Percentiles rank a stretch among this genome's conserved stretches.
These are phyloP conservation scores for Colletotrichum chlorophyti DNA, from an alignment of 2,329 filamentous ascomycete species.

Conservation along the genomic window DNA sequence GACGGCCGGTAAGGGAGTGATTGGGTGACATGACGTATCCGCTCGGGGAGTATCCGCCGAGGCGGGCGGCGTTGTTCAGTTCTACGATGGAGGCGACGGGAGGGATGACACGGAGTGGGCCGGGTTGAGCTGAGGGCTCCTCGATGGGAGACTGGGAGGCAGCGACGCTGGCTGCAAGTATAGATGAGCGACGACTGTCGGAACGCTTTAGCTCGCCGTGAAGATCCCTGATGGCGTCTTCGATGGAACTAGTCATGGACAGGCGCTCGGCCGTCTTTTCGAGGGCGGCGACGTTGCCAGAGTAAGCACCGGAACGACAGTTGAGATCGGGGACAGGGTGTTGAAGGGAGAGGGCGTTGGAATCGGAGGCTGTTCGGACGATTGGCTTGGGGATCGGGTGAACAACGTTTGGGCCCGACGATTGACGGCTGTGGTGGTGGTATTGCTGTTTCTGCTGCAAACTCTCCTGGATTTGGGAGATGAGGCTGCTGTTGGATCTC, in stretches of 20 bases:
- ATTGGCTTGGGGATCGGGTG: constrained; percentile 46
- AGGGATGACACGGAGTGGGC: constrained; percentile 52
- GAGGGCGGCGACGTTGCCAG: constrained; percentile 74
- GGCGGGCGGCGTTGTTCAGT: constrained; percentile 69
- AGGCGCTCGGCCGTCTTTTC: constrained; percentile 79
- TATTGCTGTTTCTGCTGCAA: constrained; percentile 24
- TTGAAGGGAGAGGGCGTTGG: constrained; percentile 51
- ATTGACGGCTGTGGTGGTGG: constrained; percentile 9
- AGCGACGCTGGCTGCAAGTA: constrained; percentile 57
- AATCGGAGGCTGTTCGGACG: constrained; percentile 53
- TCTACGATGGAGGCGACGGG: constrained; percentile 70
- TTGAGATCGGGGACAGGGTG: constrained; percentile 70
- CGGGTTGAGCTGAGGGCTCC: constrained; percentile 32
- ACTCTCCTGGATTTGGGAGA: constrained; percentile 32
- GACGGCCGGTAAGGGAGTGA: constrained; percentile 64
- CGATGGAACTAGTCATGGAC: constrained; percentile 77
- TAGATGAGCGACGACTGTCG: constrained; percentile 71
- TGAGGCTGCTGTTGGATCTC: constrained; percentile 27
- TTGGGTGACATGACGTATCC: constrained; percentile 73
- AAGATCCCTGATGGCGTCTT: constrained; percentile 77
- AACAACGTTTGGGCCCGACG: constrained; percentile 2
- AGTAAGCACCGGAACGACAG: constrained; percentile 66
- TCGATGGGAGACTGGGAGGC: constrained; percentile 32
- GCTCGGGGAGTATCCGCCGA: constrained; percentile 73
- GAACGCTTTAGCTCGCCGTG: constrained; percentile 74